Evolutionary conservation across 2,329 filamentous ascomycete species (phyloP).

Genomic region (Aspergillus ruber): DNA sequence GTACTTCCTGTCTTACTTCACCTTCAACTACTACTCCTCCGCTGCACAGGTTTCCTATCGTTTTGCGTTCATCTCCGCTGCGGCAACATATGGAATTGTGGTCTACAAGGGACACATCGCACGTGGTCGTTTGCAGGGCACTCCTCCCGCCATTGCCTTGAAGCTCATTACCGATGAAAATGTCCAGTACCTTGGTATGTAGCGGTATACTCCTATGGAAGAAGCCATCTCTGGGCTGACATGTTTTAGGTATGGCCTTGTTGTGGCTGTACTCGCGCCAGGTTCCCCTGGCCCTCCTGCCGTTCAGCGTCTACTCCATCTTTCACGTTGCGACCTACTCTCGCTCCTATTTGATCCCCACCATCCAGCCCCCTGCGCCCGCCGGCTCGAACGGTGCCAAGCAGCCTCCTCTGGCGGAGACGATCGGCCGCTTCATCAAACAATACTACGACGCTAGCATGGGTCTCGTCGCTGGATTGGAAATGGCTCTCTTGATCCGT

Average conservation of each 20-base stretch:
- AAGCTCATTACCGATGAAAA: slow-evolving; percentile 82
- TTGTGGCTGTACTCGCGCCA: slow-evolving; percentile 92
- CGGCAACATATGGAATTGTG: slow-evolving; percentile 92
- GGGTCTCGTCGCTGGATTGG: slow-evolving; percentile 81
- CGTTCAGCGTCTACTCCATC: slow-evolving; percentile 93
- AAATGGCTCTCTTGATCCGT: slow-evolving; percentile 81
- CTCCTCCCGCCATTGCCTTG: slow-evolving; percentile 55
- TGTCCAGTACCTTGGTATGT: slow-evolving; percentile 89
- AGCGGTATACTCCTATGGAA: not conserved
- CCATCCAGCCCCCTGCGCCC: slow-evolving; percentile 61
- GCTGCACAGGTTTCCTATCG: slow-evolving; percentile 83
- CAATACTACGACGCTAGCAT: slow-evolving; percentile 96
- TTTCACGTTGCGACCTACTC: slow-evolving; percentile 98
- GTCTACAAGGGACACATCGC: slow-evolving; percentile 96
- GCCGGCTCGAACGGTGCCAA: slow-evolving; percentile 39
- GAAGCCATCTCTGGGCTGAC: slow-evolving; percentile 5
- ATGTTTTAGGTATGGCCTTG: slow-evolving; percentile 69
- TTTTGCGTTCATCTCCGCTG: slow-evolving; percentile 80
- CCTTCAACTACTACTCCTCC: slow-evolving; percentile 76
- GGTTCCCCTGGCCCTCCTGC: slow-evolving; percentile 81
- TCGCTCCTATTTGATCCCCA: slow-evolving; percentile 86
- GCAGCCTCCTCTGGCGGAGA: slow-evolving; percentile 64
- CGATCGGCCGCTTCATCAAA: slow-evolving; percentile 91
- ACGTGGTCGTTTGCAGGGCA: slow-evolving; percentile 66
- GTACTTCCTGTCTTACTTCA: slow-evolving; percentile 78